Evolutionary conservation across 371 early-diverging fungal species (phyloP).

Genomic region (Rhizopus stolonifer): DNA sequence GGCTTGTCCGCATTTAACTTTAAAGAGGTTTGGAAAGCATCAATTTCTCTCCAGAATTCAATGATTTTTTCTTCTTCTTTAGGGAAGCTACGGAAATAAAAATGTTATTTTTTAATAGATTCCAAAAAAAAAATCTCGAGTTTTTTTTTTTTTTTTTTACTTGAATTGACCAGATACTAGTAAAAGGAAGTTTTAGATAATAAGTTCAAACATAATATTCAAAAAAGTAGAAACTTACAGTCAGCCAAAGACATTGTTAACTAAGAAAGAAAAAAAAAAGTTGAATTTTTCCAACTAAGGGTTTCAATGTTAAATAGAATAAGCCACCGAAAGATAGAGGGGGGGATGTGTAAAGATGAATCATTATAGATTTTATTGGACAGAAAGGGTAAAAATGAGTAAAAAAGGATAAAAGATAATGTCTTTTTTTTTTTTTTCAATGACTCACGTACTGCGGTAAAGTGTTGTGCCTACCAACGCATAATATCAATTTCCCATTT

Average conservation of each 20-base stretch:
- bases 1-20: constrained; percentile 91
- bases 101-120: not conserved
- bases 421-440: too few species aligned
- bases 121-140: constrained; percentile 4
- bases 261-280: constrained; percentile 14
- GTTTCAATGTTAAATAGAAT: not conserved
- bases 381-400: not conserved
- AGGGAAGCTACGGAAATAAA: constrained; percentile 73
- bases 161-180: constrained; percentile 56
- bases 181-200: not conserved
- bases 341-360: not conserved
- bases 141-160: constrained; percentile 22
- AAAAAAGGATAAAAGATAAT: too few species aligned
- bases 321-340: constrained; percentile 3
- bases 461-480: too few species aligned
- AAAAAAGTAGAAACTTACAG: constrained; percentile 32
- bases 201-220: not conserved
- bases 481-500: too few species aligned
- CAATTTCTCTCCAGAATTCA: constrained; percentile 96
- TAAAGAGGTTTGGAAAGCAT: constrained; percentile 95
- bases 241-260: constrained; percentile 44
- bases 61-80: constrained; percentile 96
- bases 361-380: constrained; percentile 1
- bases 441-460: too few species aligned
- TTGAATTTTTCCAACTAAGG: not conserved